phyloP scores from a whole-genome alignment of 2,329 filamentous ascomycete species.

The Aaosphaeria pasadenensis region DNA sequence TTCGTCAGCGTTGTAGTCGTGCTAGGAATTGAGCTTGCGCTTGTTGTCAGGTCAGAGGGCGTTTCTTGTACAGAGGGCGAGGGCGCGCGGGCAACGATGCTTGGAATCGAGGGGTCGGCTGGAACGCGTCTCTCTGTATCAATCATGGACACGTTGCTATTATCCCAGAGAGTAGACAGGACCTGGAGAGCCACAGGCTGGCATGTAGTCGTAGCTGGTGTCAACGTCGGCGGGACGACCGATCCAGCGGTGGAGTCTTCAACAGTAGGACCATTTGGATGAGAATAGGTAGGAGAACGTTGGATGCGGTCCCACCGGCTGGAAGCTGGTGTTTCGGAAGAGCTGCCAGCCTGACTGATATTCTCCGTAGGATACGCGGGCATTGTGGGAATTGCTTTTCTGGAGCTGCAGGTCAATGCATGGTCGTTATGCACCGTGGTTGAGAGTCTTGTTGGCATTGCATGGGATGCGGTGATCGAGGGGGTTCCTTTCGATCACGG shows the following conservation, averaged over 20 bases:
- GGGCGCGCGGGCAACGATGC: slow-evolving; percentile 29
- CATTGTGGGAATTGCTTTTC: slow-evolving; percentile 31
- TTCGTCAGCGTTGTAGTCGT: slow-evolving; percentile 36
- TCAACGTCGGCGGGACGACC: slow-evolving; percentile 29
- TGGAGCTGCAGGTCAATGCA: slow-evolving; percentile 38
- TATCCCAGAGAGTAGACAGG: slow-evolving; percentile 29
- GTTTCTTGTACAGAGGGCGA: slow-evolving; percentile 23
- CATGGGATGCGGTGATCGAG: slow-evolving; percentile 33
- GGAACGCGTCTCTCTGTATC: slow-evolving; percentile 9
- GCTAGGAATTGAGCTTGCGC: slow-evolving; percentile 31
- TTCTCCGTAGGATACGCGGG: slow-evolving; percentile 22
- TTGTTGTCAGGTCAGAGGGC: slow-evolving; percentile 28
- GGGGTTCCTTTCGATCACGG: neutral
- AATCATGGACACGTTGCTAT: slow-evolving; percentile 15
- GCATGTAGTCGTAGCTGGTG: slow-evolving; percentile 33
- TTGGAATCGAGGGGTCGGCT: slow-evolving; percentile 14
- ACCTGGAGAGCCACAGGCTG: slow-evolving; percentile 31
- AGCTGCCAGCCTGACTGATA: slow-evolving; percentile 21
- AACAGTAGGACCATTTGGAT: slow-evolving; percentile 14
- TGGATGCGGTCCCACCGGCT: neutral
- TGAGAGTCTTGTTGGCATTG: slow-evolving; percentile 24
- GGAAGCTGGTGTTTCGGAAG: slow-evolving; percentile 16
- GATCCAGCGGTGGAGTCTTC: slow-evolving; percentile 10
- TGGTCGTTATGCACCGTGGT: slow-evolving; percentile 30
- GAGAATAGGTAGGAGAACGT: slow-evolving; percentile 1